Evolutionary conservation across 1,284 basidiomycete species (phyloP), one percentile per base, ranked within the genome.

Genomic region (Ustilago vetiveriae): DNA sequence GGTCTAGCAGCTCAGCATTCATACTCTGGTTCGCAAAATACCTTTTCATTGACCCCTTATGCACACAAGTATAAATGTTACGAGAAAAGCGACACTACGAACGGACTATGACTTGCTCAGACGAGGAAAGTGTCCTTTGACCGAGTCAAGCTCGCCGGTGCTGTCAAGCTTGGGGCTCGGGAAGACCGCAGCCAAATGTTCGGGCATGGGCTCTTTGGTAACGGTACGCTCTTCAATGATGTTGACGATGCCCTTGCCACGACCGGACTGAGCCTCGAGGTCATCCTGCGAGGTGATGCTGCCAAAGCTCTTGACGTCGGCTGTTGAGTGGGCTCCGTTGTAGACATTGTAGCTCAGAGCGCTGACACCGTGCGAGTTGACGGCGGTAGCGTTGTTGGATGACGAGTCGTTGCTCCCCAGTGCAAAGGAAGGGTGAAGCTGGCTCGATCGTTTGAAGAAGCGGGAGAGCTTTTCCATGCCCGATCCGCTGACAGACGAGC

Each of bases 151-250:
- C 14, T 30, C 32, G 24, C 33, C 35, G 23, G 24, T 17, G 16
- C 16, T 10, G 23, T 19, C 10, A 10, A 17, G 6, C 23, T 26
- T 17, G 22, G 26, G 33, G 21, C 24, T 22, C n/a, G 23, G 6
- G 16, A 66, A 21, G 8, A 52, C 40, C 4, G 56, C 59, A 0
- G 29, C 42, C 32, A 71, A 46, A n/a, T 65, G 62, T 6, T 59
- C 62, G 3, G 68, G 62, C 68, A 71, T 72, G n/a, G 53, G 47
- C 30, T 72, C 63, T 19, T 24, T 22, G 21, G 42, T 41, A 9
- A 72, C 37, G 2, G 51, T 59, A 13, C 46, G 51, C 40, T 66
- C 58, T 39, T 66, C 54, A 10, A 43, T 41, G 17, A 72, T 60
- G 35, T 46, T 48, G 33, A 72, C 46, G 21, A 40, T 21, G 16